Evolutionary conservation across 2,329 filamentous ascomycete genomes (phyloP).

Genomic region (Microcyclospora pomicola): DNA sequence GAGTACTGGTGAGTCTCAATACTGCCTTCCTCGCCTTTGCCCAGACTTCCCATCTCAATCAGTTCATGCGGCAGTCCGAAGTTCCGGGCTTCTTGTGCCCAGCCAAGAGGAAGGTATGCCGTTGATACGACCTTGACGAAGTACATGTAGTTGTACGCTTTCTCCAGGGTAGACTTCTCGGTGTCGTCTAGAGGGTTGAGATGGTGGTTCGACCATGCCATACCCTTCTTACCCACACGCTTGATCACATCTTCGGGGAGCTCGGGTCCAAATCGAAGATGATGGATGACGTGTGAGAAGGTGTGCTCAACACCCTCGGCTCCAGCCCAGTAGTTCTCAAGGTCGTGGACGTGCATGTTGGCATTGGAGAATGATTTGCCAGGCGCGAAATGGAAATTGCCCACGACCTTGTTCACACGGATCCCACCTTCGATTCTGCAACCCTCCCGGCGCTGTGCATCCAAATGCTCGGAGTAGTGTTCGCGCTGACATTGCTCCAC

Average conservation of each 20-base stretch:
- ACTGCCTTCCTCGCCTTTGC: slow-evolving; percentile 53
- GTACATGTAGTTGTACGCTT: slow-evolving; percentile 95
- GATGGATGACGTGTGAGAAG: slow-evolving; percentile 79
- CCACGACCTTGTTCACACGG: slow-evolving; percentile 94
- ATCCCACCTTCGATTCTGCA: slow-evolving; percentile 87
- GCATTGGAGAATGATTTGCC: slow-evolving; percentile 92
- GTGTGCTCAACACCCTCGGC: slow-evolving; percentile 59
- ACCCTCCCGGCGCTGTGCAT: slow-evolving; percentile 77
- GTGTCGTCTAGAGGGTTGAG: slow-evolving; percentile 79
- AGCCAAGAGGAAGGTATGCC: slow-evolving; percentile 82
- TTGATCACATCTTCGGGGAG: slow-evolving; percentile 60
- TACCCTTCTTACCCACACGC: slow-evolving; percentile 43
- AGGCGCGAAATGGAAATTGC: slow-evolving; percentile 96
- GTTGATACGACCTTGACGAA: slow-evolving; percentile 98
- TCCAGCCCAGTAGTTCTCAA: slow-evolving; percentile 84
- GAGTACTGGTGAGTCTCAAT: slow-evolving; percentile 98
- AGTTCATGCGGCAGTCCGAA: slow-evolving; percentile 31
- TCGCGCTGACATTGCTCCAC: slow-evolving; percentile 94
- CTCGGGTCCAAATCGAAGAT: slow-evolving; percentile 83
- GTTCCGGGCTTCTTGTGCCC: slow-evolving; percentile 40
- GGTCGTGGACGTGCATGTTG: slow-evolving; percentile 94
- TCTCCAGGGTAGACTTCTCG: slow-evolving; percentile 61
- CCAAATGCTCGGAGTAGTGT: slow-evolving; percentile 80
- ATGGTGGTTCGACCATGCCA: slow-evolving; percentile 76
- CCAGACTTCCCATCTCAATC: slow-evolving; percentile 53